These are phyloP conservation scores for Aureoboletus auriporus DNA, from an alignment of 768 basidiomycete species.

Conservation along the genomic window DNA sequence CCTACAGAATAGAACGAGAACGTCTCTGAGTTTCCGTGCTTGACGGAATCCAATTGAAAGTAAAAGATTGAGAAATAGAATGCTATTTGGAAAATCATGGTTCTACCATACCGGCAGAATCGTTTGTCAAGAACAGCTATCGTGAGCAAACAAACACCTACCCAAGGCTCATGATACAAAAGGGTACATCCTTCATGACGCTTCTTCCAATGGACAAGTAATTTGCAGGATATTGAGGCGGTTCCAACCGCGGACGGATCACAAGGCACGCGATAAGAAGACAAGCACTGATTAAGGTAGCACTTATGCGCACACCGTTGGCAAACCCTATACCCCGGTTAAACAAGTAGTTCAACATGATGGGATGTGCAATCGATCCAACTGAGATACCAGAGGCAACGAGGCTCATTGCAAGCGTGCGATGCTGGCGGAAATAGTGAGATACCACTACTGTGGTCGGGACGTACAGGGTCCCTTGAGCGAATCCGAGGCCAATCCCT, in stretches of 20 bases:
- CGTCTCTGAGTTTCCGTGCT: slow-evolving; percentile 39
- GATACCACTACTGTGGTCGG: slow-evolving; percentile 42
- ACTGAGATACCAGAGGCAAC: slow-evolving; percentile 36
- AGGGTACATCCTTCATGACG: slow-evolving; percentile 14
- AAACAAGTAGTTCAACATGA: slow-evolving; percentile 29
- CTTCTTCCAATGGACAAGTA: slow-evolving; percentile 15
- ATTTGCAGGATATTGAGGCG: slow-evolving; percentile 14
- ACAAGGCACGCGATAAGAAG: slow-evolving; percentile 32
- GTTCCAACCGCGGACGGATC: slow-evolving; percentile 38
- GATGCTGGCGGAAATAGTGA: slow-evolving; percentile 40
- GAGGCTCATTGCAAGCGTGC: slow-evolving; percentile 45
- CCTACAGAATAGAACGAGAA: slow-evolving; percentile 56
- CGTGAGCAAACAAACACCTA: slow-evolving; percentile 4
- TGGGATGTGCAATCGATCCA: slow-evolving; percentile 23
- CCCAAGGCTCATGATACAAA: slow-evolving; percentile 18
- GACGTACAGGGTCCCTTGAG: slow-evolving; percentile 43
- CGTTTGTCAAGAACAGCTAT: neutral
- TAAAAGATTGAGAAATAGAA: slow-evolving; percentile 54
- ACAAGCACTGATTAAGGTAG: slow-evolving; percentile 36
- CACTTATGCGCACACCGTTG: slow-evolving; percentile 48
- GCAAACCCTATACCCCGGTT: slow-evolving; percentile 31
- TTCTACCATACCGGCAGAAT: slow-evolving; percentile 3
- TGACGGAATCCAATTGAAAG: slow-evolving; percentile 49
- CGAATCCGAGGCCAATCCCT: slow-evolving; percentile 45
- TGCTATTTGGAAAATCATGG: slow-evolving; percentile 31